Evolutionary conservation across 2,329 filamentous ascomycete species (phyloP).

Genomic region (Neonectria coccinea): DNA sequence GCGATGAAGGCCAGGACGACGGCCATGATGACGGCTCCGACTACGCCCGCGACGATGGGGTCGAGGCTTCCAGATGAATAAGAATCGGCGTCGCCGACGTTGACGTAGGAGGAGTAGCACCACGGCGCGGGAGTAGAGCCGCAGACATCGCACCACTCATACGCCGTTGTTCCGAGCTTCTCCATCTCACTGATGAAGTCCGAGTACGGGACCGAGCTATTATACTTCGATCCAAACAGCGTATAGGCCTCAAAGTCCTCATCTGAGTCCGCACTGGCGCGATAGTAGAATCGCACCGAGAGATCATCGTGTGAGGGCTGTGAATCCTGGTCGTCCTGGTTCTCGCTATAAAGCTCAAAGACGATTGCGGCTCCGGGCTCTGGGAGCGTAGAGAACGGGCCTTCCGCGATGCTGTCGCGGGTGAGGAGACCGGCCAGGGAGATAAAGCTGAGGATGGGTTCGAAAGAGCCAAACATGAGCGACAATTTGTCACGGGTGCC

Average conservation of each 20-base stretch:
- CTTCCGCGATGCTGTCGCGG: conserved; percentile 62
- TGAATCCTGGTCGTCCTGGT: conserved; percentile 34
- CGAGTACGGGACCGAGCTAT: conserved; percentile 51
- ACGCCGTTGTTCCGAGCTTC: conserved; percentile 49
- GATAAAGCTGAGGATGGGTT: conserved; percentile 68
- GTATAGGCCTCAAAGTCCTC: conserved; percentile 52
- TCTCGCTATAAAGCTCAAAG: conserved; percentile 71
- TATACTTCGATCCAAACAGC: conserved; percentile 55
- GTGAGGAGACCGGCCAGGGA: conserved; percentile 60
- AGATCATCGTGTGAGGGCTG: conserved; percentile 54
- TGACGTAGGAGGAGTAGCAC: conserved; percentile 45
- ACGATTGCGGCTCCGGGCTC: conserved; percentile 80
- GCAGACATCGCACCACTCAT: conserved; percentile 61
- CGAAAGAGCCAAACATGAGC: conserved; percentile 65
- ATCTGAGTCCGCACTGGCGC: conserved; percentile 57
- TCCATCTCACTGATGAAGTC: conserved; percentile 55
- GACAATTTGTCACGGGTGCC: conserved; percentile 61
- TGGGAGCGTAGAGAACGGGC: conserved; percentile 57
- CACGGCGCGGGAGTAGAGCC: conserved; percentile 49
- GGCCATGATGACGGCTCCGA: conserved; percentile 59
- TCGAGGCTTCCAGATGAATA: conserved; percentile 38
- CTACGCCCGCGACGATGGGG: conserved; percentile 58
- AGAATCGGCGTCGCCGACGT: background rate
- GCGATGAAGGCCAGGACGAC: conserved; percentile 50
- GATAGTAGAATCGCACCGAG: conserved; percentile 68